A percentile compares a stretch with the other conserved stretches of the same genome.
Conservation (phyloP, 352 stramenopile species). For the Phytopythium montanum region DNA sequence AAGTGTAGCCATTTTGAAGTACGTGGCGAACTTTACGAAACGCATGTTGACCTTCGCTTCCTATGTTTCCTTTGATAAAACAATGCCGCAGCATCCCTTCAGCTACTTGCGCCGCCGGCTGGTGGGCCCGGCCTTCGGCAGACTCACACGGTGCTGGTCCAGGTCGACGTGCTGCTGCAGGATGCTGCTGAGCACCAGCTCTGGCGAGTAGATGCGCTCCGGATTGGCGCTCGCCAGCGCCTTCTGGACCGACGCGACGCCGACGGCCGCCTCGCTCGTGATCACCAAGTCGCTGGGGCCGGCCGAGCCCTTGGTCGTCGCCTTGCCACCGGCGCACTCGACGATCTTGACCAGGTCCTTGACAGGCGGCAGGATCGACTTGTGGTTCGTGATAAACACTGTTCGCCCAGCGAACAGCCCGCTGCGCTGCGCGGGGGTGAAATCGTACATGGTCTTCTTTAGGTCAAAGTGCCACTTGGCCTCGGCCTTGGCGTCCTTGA, state of each 20-base stretch:
- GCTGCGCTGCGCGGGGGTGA: conserved; percentile 16
- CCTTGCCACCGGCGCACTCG: conserved; percentile 27
- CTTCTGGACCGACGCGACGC: conserved; percentile 28
- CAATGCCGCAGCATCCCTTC: too few species aligned
- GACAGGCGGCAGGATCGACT: conserved; percentile 31
- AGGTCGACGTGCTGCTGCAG: conserved; percentile 37
- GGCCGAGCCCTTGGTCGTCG: conserved; percentile 12
- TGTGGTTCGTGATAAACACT: conserved; percentile 51
- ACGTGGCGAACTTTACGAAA: too few species aligned
- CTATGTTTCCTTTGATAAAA: background rate
- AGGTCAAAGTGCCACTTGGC: conserved; percentile 47
- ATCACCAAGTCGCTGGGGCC: conserved; percentile 27
- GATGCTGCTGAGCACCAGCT: conserved; percentile 42
- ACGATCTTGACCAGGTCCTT: conserved; percentile 39
- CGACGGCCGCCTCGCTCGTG: conserved; percentile 28
- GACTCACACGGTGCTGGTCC: conserved; percentile 21
- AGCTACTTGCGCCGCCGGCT: conserved; percentile 26
- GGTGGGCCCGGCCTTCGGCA: conserved; percentile 4
- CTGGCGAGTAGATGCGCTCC: conserved; percentile 28
- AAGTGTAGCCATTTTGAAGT: background rate
- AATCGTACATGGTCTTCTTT: conserved; percentile 42
- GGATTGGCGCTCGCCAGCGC: conserved; percentile 12
- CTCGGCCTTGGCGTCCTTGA: conserved; percentile 38
- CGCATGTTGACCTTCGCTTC: too few species aligned
- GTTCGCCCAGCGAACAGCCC: conserved; percentile 24